These are phyloP conservation scores for Tardiomyces blankii DNA, from an alignment of 1,139 yeast genomes.

Conservation along the genomic window DNA sequence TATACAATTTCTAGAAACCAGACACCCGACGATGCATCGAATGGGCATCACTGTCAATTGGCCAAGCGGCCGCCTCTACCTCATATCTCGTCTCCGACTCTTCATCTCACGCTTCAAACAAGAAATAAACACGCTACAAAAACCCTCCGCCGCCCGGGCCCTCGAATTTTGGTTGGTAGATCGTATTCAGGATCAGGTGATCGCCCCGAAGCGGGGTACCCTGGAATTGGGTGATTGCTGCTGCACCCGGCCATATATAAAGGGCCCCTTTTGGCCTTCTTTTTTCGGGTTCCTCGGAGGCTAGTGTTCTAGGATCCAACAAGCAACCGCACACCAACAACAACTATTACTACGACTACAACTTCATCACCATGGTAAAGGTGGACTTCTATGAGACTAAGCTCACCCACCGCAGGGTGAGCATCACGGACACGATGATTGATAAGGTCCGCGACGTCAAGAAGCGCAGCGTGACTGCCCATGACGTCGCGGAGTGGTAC, in stretches of 20 bases:
- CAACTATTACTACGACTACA: not conserved
- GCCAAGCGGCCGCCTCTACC: no score
- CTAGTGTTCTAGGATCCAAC: not conserved
- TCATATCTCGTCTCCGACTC: no score
- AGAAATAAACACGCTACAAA: not conserved
- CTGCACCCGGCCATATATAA: not conserved
- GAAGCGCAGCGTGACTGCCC: slow-evolving; percentile 6
- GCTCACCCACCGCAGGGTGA: slow-evolving; percentile 6
- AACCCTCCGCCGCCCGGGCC: not conserved
- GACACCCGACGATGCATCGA: no score
- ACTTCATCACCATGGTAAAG: slow-evolving; percentile 4
- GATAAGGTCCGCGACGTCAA: slow-evolving; percentile 8
- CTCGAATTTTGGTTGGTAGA: not conserved
- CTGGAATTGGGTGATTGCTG: not conserved
- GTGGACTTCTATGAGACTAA: slow-evolving; percentile 7
- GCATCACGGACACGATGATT: slow-evolving; percentile 9
- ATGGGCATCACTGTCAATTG: no score
- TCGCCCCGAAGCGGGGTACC: not conserved
- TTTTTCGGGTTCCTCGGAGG: not conserved
- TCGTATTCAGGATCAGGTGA: not conserved
- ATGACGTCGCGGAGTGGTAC: slow-evolving; percentile 7
- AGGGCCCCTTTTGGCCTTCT: not conserved
- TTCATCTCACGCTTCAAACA: no score
- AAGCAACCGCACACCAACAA: not conserved
- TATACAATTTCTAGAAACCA: no score